Conservation (phyloP, 345 rosid species). For the Tarenaya hassleriana region DNA sequence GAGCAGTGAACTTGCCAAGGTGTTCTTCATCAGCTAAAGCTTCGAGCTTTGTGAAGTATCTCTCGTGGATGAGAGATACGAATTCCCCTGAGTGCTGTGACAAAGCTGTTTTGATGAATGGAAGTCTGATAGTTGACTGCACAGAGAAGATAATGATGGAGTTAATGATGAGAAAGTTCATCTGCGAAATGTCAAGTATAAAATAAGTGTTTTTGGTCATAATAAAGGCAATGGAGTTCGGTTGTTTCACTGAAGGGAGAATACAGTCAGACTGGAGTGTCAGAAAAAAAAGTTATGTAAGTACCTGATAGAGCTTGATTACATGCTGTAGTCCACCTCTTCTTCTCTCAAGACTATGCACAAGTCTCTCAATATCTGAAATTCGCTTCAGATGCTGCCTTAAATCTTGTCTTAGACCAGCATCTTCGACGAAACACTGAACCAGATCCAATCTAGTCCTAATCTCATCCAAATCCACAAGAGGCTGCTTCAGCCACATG, state of each 20-base stretch:
- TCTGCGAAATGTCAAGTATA: too few species aligned
- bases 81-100: slow-evolving; percentile 59
- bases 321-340: slow-evolving; percentile 80
- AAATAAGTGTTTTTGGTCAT: too few species aligned
- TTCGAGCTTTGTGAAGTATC: slow-evolving; percentile 53
- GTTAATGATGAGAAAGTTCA: slow-evolving; percentile 12
- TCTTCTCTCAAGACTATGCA: slow-evolving; percentile 60
- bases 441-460: slow-evolving; percentile 75
- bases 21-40: slow-evolving; percentile 61
- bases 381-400: slow-evolving; percentile 93
- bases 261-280: neutral
- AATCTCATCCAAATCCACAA: slow-evolving; percentile 66
- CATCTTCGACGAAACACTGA: slow-evolving; percentile 86
- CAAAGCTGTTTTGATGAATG: slow-evolving; percentile 66
- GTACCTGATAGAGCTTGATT: slow-evolving; percentile 91
- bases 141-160: slow-evolving; percentile 24
- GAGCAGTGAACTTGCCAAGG: slow-evolving; percentile 65
- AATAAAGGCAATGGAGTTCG: too few species aligned
- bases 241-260: too few species aligned
- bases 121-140: slow-evolving; percentile 89
- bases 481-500: slow-evolving; percentile 95
- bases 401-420: slow-evolving; percentile 78
- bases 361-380: slow-evolving; percentile 72
- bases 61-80: slow-evolving; percentile 55
- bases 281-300: neutral